A percentile compares a stretch with the other conserved stretches of the same genome.
phyloP scores from a whole-genome alignment of 768 basidiomycete genomes.

The Botryobasidium botryosum region DNA sequence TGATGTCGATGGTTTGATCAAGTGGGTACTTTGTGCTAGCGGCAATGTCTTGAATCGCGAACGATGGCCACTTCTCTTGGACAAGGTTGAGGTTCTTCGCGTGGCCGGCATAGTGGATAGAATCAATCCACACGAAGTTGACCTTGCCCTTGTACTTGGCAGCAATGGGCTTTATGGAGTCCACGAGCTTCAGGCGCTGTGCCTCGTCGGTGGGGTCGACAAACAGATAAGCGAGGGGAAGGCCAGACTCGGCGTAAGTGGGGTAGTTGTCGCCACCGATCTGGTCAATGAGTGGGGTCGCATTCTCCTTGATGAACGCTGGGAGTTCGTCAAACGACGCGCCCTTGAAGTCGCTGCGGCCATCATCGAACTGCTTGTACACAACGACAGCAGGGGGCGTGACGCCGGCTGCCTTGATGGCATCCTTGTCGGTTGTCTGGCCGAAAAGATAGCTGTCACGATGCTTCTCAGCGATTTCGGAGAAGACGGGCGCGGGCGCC shows the following conservation, averaged over 20 bases:
- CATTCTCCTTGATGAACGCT: conserved; percentile 65
- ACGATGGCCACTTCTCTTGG: conserved; percentile 79
- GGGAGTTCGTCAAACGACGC: conserved; percentile 45
- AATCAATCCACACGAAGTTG: conserved; percentile 98
- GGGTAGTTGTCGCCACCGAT: conserved; percentile 90
- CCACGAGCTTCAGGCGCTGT: conserved; percentile 46
- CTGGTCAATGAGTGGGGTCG: conserved; percentile 79
- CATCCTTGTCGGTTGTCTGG: conserved; percentile 51
- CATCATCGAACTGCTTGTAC: conserved; percentile 88
- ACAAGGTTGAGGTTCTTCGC: conserved; percentile 81
- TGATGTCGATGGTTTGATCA: conserved; percentile 47
- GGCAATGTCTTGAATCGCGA: conserved; percentile 77
- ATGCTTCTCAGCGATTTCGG: conserved; percentile 62
- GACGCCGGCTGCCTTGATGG: conserved; percentile 52
- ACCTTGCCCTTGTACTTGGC: conserved; percentile 66
- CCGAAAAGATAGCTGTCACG: conserved; percentile 94
- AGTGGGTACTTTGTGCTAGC: conserved; percentile 82
- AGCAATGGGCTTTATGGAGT: conserved; percentile 58
- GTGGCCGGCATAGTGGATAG: conserved; percentile 86
- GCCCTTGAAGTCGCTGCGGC: conserved; percentile 47
- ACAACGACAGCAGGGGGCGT: conserved; percentile 73
- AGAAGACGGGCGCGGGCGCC: conserved; percentile 56
- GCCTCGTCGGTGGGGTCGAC: conserved; percentile 54
- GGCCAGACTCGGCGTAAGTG: conserved; percentile 58
- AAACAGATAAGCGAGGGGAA: conserved; percentile 92